phyloP scores from a whole-genome alignment of 305 asterid genomes.

The Fraxinus baroniana region DNA sequence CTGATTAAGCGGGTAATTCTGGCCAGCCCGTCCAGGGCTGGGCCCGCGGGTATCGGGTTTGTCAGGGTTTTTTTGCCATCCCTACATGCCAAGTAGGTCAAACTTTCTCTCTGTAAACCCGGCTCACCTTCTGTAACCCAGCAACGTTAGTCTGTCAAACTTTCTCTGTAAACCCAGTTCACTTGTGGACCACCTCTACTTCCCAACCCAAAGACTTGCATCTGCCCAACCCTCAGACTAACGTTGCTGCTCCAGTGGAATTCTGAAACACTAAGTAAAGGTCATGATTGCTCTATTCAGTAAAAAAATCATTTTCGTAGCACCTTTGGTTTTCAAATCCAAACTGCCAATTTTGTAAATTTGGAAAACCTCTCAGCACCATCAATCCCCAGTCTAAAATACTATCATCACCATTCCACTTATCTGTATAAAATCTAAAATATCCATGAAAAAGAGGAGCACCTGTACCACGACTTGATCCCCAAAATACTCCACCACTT shows the following conservation, averaged over 20 bases:
- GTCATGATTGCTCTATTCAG: neutral
- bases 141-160: too few species aligned
- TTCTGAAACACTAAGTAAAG: neutral
- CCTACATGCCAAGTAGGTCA: neutral
- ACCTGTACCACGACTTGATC: neutral
- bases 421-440: neutral
- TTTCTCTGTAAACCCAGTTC: neutral
- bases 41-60: too few species aligned
- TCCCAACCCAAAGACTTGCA: neutral
- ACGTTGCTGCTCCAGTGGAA: neutral
- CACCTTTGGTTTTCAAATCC: neutral
- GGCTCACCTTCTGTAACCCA: neutral
- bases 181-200: neutral
- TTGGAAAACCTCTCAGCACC: neutral
- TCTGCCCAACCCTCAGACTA: neutral
- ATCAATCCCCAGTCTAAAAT: neutral
- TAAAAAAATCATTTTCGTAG: neutral
- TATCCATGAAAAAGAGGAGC: neutral
- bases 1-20: too few species aligned
- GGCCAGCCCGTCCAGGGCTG: too few species aligned
- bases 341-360: neutral
- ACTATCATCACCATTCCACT: neutral
- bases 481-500: neutral
- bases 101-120: neutral
- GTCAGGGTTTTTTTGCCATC: too few species aligned